Evolutionary conservation across 2,329 filamentous ascomycete genomes (phyloP), one percentile per base, ranked within the genome.

Genomic region (Chaetomium strumarium): DNA sequence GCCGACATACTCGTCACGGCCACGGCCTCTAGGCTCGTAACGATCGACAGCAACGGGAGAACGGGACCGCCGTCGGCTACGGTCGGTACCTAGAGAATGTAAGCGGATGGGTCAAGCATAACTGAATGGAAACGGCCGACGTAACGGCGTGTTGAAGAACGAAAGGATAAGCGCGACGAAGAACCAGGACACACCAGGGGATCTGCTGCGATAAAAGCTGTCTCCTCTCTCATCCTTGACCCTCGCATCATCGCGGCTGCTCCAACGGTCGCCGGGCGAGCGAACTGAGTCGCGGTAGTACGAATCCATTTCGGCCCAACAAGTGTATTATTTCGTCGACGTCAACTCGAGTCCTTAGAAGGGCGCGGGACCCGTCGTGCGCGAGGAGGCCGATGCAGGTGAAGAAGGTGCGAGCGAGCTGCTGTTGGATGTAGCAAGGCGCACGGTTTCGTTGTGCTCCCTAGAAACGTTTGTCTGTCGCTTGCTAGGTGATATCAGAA

Each of bases 21-120:
- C 69, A 24, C 86, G 81, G 46, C 69, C 66, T 49, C 84, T 78
- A 19, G 87, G 87, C 63, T 91, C 86, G 65, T 92, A 92, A 52
- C 88, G 79, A 64, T 92, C 88, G 54, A 90, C 82, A 13, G 79
- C 74, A 17, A 73, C 72, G 3, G 87, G 88, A 1, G 88, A 92
- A 50, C 88, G 83, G 31, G 86, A 90, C 17, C 77, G 73, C 58
- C 83, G 85, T 46, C 80, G 75, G 47, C 58, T 65, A 51, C 81
- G 76, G 16, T 85, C 82, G 57, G 73, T 74, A 45, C 75, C 81
- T 84, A 58, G 14, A 24, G 20, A 29, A 17, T 55, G 53, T 60
- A 47, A 54, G 54, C n/a, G 39, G 39, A 43, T 17, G 31, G 33
- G 37, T 13, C 6, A 34, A 12, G 3, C 8, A 24, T 4, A n/a